A percentile compares a stretch with the other conserved stretches of the same genome.
Conservation (phyloP, 2,329 filamentous ascomycete species). For the Ceratocystis eucalypticola region DNA sequence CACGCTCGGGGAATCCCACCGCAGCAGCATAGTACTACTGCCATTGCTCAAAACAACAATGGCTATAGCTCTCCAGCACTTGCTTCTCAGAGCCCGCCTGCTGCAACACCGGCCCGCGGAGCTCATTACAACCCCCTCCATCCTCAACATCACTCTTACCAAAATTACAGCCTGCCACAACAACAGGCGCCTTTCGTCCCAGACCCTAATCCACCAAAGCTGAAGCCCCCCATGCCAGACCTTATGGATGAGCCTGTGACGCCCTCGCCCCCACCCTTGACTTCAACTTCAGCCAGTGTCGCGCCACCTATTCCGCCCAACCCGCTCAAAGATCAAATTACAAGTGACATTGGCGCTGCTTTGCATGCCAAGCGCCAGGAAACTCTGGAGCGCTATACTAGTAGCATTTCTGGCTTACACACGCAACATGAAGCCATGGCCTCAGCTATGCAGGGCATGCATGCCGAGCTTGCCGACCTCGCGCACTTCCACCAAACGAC, state of each 20-base stretch:
- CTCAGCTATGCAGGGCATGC: constrained; percentile 52
- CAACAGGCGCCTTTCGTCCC: constrained; percentile 19
- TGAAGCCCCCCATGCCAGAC: constrained; percentile 36
- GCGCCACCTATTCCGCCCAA: constrained; percentile 88
- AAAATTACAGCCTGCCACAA: background rate
- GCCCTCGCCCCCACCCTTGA: constrained; percentile 35
- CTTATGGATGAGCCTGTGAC: constrained; percentile 45
- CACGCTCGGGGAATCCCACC: background rate
- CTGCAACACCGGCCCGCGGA: background rate
- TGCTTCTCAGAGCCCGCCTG: background rate
- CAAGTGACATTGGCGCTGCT: constrained; percentile 59
- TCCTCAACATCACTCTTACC: constrained; percentile 4
- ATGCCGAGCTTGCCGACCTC: constrained; percentile 59
- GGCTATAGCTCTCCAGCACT: background rate
- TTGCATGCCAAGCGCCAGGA: constrained; percentile 56
- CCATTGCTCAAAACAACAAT: background rate
- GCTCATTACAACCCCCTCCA: background rate
- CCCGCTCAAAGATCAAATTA: constrained; percentile 81
- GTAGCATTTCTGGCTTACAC: constrained; percentile 59
- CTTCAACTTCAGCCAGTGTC: constrained; percentile 24
- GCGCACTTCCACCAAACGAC: constrained; percentile 58
- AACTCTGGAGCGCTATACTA: constrained; percentile 56
- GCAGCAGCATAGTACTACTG: background rate
- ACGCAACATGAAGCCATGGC: constrained; percentile 70
- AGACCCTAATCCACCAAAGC: constrained; percentile 25